Evolutionary conservation across 805 yeast genomes (phyloP).

Genomic region (Pichia nanzhaoensis): DNA sequence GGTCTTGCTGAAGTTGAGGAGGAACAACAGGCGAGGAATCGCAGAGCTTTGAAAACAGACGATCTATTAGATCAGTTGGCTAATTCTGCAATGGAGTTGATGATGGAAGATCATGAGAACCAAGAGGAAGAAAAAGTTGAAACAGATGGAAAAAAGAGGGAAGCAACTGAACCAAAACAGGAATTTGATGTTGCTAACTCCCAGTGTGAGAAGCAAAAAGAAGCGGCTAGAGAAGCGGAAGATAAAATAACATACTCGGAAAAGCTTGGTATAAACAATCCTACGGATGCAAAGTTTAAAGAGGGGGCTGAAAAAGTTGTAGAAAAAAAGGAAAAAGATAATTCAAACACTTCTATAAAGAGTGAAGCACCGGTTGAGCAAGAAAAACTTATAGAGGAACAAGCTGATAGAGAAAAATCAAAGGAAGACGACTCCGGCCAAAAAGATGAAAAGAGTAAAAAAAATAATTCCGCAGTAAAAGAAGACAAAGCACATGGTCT

Average conservation of each 20-base stretch:
- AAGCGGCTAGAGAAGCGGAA: not conserved
- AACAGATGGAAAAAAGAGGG: not conserved
- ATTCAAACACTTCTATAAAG: not conserved
- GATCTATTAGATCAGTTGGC: conserved; percentile 14
- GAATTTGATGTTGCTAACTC: not conserved
- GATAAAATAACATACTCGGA: no score
- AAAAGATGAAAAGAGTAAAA: no score
- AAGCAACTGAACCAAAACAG: conserved; percentile 1
- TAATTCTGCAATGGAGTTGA: conserved; percentile 12
- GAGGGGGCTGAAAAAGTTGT: not conserved
- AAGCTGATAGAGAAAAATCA: no score
- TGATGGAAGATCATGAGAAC: conserved; percentile 19
- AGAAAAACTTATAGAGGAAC: no score
- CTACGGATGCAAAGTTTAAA: no score
- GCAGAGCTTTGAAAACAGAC: conserved; percentile 10
- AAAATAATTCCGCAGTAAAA: no score
- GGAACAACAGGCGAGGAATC: conserved; percentile 16
- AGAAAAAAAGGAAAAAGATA: not conserved
- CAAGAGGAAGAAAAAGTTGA: conserved; percentile 4
- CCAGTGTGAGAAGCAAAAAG: not conserved
- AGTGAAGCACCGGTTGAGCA: no score
- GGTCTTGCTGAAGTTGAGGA: conserved; percentile 14
- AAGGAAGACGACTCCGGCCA: conserved; percentile 4
- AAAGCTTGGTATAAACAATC: no score
- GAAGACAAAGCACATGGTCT: no score